Conservation (phyloP, 2,329 filamentous ascomycete genomes). For the Chaetomiaceae sp. region DNA sequence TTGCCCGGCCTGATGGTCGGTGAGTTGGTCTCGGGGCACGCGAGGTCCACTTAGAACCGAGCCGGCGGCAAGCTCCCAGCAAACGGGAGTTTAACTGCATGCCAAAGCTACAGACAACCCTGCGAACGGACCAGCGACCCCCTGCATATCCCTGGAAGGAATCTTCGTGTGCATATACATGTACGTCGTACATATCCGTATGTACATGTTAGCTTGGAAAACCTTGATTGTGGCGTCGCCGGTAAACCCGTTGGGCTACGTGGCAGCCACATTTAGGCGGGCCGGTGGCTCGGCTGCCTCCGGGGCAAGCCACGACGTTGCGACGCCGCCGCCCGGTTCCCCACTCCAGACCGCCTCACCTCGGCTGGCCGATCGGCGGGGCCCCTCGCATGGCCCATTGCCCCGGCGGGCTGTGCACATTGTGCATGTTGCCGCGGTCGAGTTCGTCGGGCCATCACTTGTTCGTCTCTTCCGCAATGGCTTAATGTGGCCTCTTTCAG, state of each 20-base stretch:
- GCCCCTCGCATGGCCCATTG: background rate
- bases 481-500: too few relatives aligned
- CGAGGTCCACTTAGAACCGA: too few relatives aligned
- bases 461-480: too few relatives aligned
- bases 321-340: background rate
- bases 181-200: background rate
- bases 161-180: background rate
- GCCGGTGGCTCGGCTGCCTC: conserved; percentile 12
- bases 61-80: too few relatives aligned
- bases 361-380: background rate
- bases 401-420: background rate
- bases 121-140: too few relatives aligned
- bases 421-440: too few relatives aligned
- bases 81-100: too few relatives aligned
- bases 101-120: too few relatives aligned
- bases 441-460: too few relatives aligned
- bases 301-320: too few relatives aligned
- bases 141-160: background rate
- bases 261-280: conserved; percentile 11
- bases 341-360: background rate
- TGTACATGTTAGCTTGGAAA: background rate
- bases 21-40: too few relatives aligned
- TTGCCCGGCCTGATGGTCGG: too few relatives aligned
- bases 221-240: conserved; percentile 2
- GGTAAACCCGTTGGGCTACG: background rate